These are phyloP conservation scores for Chaetomium tenue DNA, from an alignment of 495 filamentous ascomycete species.

Conservation along the genomic window DNA sequence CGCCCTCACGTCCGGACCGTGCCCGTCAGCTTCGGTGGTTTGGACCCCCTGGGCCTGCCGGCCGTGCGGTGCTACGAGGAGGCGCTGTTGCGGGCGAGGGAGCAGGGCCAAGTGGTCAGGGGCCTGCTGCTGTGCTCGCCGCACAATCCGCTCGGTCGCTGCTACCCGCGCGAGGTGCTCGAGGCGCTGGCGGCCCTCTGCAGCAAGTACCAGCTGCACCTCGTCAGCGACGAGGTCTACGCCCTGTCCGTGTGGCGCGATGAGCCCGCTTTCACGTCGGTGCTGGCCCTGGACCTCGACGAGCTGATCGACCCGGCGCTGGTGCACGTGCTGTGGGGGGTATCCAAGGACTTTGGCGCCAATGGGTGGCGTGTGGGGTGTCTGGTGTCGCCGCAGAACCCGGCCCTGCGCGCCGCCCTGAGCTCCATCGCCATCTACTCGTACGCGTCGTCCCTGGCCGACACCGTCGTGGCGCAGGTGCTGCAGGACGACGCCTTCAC, in stretches of 20 bases:
- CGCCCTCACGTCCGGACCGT: no score
- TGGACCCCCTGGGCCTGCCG: no score
- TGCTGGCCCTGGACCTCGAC: slow-evolving; percentile 36
- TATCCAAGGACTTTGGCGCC: slow-evolving; percentile 47
- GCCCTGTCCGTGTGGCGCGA: slow-evolving; percentile 33
- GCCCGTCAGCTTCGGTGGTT: no score
- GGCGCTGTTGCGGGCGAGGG: no score
- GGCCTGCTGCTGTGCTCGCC: no score
- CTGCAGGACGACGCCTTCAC: slow-evolving; percentile 48
- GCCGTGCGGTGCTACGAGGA: no score
- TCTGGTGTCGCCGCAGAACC: slow-evolving; percentile 28
- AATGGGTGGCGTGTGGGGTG: slow-evolving; percentile 44
- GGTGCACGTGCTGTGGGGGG: slow-evolving; percentile 47
- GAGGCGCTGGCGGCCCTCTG: slow-evolving; percentile 21
- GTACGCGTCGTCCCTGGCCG: slow-evolving; percentile 25
- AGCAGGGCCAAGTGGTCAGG: no score
- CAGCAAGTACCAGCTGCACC: slow-evolving; percentile 29
- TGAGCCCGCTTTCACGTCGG: slow-evolving; percentile 36
- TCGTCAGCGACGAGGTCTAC: slow-evolving; percentile 40
- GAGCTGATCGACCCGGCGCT: slow-evolving; percentile 35
- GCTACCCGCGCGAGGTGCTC: no score
- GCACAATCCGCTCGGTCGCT: no score
- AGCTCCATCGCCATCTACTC: slow-evolving; percentile 26
- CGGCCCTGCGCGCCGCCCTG: slow-evolving; percentile 5
- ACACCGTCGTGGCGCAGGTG: slow-evolving; percentile 33